Evolutionary conservation across 2,329 filamentous ascomycete genomes (phyloP).

Genomic region (Neocucurbitaria cava): DNA sequence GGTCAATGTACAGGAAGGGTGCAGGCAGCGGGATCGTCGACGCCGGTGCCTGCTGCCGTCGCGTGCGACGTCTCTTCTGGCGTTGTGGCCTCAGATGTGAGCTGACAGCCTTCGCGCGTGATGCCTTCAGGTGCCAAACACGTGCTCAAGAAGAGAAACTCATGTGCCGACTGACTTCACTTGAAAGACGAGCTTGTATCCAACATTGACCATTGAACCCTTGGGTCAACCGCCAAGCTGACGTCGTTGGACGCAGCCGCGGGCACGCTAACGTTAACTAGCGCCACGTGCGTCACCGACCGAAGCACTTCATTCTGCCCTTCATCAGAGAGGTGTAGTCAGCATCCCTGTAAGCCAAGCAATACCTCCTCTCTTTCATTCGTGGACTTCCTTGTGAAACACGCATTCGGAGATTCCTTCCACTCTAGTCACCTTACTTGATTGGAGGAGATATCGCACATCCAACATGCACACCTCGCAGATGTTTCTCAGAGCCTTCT

Average conservation of each 20-base stretch:
- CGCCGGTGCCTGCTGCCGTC: constrained; percentile 7
- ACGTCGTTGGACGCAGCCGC: constrained; percentile 20
- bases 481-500: neutral
- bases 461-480: constrained; percentile 1
- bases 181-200: neutral
- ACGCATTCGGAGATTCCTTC: constrained; percentile 2
- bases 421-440: neutral
- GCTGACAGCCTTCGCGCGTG: neutral
- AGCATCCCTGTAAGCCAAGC: constrained; percentile 1
- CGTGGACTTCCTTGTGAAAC: constrained; percentile 3
- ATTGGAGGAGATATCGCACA: neutral
- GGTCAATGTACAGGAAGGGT: constrained; percentile 1
- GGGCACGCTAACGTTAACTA: constrained; percentile 23
- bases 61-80: constrained; percentile 9
- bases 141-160: neutral
- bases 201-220: too few relatives aligned
- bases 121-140: neutral
- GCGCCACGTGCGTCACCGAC: constrained; percentile 20
- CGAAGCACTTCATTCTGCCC: neutral
- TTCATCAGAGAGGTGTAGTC: neutral
- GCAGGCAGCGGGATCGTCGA: neutral
- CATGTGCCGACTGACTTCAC: neutral
- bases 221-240: constrained; percentile 7
- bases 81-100: neutral
- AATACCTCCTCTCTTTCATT: neutral